Evolutionary conservation across 2,329 filamentous ascomycete species (phyloP).

Genomic region (Furcasterigmium furcatum): DNA sequence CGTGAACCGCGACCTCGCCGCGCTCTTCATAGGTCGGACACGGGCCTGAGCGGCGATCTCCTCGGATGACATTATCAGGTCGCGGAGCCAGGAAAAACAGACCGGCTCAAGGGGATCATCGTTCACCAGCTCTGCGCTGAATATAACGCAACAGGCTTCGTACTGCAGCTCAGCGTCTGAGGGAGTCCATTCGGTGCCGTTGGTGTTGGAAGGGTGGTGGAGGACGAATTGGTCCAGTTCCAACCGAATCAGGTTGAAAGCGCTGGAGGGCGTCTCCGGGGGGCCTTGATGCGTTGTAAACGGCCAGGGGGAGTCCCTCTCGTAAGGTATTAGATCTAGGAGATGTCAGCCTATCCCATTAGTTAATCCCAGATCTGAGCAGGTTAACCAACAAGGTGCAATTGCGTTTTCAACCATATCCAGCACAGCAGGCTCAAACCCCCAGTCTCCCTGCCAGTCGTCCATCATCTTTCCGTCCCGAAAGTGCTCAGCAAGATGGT

Average conservation of each 20-base stretch:
- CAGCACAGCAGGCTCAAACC: constrained; percentile 29
- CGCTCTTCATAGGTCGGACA: constrained; percentile 14
- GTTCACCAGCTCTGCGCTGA: constrained; percentile 20
- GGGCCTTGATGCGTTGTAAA: constrained; percentile 16
- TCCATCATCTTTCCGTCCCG: constrained; percentile 32
- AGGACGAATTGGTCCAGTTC: constrained; percentile 7
- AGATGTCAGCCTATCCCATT: too few relatives aligned
- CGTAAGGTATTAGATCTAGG: constrained; percentile 32
- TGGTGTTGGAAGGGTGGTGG: constrained; percentile 1
- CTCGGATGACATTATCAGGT: constrained; percentile 15
- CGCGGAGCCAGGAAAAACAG: constrained; percentile 19
- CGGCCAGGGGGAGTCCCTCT: constrained; percentile 27
- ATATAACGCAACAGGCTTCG: constrained; percentile 9
- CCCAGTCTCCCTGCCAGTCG: constrained; percentile 36
- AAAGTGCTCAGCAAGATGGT: constrained; percentile 36
- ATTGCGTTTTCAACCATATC: constrained; percentile 34
- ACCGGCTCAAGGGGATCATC: constrained; percentile 5
- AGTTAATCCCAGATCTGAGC: neutral
- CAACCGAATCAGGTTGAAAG: constrained; percentile 7
- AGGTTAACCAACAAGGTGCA: constrained; percentile 22
- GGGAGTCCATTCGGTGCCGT: neutral
- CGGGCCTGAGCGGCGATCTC: constrained; percentile 11
- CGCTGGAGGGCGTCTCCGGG: constrained; percentile 11
- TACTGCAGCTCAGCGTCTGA: constrained; percentile 5
- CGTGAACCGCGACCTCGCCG: constrained; percentile 5